phyloP scores from a whole-genome alignment of 108 stramenopile genomes.

The Ochromonas danica region DNA sequence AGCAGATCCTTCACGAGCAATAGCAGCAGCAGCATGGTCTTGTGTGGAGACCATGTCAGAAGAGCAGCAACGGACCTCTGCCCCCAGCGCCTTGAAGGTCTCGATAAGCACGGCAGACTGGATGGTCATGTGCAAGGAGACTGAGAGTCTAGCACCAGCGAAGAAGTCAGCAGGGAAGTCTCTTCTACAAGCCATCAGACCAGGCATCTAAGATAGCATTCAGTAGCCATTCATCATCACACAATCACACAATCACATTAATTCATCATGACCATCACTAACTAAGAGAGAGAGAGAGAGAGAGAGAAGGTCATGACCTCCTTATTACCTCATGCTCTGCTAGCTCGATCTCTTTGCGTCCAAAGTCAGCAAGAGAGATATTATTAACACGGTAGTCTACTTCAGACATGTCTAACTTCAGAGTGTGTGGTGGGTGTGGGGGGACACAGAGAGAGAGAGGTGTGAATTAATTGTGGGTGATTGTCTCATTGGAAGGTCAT shows the following conservation, averaged over 20 bases:
- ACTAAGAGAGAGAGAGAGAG: no score
- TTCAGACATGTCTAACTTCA: constrained; percentile 81
- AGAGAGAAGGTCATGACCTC: no score
- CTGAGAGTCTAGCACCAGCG: constrained; percentile 78
- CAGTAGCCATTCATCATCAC: not conserved
- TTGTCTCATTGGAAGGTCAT: no score
- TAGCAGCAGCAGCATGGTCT: constrained; percentile 99
- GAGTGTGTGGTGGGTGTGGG: no score
- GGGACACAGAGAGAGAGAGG: no score
- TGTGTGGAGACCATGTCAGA: constrained; percentile 99
- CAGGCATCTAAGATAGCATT: constrained; percentile 88
- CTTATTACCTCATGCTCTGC: constrained; percentile 68
- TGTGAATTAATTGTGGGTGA: no score
- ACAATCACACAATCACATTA: no score
- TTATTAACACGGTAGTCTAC: constrained; percentile 98
- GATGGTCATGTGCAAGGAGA: constrained; percentile 99
- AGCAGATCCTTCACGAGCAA: constrained; percentile 93
- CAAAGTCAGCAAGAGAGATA: constrained; percentile 99
- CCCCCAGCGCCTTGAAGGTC: constrained; percentile 90
- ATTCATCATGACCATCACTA: no score
- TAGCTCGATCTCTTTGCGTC: constrained; percentile 99
- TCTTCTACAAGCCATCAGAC: constrained; percentile 93
- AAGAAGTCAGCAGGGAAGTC: constrained; percentile 83
- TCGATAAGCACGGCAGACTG: constrained; percentile 99
- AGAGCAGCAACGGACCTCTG: constrained; percentile 97